Evolutionary conservation across 169 alveolate genomes (phyloP).

Genomic region (Miamiensis avidus): DNA sequence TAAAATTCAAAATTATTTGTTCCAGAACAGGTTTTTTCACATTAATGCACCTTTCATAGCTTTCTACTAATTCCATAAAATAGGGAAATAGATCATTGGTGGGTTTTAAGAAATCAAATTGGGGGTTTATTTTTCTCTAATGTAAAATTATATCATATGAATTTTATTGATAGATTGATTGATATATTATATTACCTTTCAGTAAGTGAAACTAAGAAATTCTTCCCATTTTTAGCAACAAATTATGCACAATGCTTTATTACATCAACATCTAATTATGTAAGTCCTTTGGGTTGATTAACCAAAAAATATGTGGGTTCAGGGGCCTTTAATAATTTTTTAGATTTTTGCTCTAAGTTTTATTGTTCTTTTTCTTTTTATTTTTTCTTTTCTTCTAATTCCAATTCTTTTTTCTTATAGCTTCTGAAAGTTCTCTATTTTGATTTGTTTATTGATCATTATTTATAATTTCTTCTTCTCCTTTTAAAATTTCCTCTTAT

Average conservation of each 20-base stretch:
- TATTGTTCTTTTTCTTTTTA: conserved; percentile 25
- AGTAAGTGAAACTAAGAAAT: conserved; percentile 73
- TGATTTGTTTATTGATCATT: not conserved
- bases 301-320: conserved; percentile 64
- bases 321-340: conserved; percentile 59
- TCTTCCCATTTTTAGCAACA: conserved; percentile 82
- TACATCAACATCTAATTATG: conserved; percentile 73
- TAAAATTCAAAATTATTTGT: conserved; percentile 49
- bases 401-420: conserved; percentile 19
- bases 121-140: conserved; percentile 49
- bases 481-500: too few relatives aligned
- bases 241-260: conserved; percentile 81
- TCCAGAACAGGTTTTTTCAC: conserved; percentile 63
- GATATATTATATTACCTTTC: conserved; percentile 32
- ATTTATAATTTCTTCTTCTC: too few relatives aligned
- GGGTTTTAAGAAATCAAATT: conserved; percentile 84
- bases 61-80: conserved; percentile 73
- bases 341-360: conserved; percentile 7
- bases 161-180: too few relatives aligned
- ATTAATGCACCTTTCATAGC: conserved; percentile 69
- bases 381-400: conserved; percentile 47
- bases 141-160: not conserved
- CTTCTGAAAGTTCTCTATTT: not conserved
- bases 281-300: conserved; percentile 62
- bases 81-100: conserved; percentile 76